Percentiles rank a stretch among this genome's conserved stretches.
Evolutionary conservation across 495 filamentous ascomycete genomes (phyloP).

Genomic region (Oidiodendron maius): DNA sequence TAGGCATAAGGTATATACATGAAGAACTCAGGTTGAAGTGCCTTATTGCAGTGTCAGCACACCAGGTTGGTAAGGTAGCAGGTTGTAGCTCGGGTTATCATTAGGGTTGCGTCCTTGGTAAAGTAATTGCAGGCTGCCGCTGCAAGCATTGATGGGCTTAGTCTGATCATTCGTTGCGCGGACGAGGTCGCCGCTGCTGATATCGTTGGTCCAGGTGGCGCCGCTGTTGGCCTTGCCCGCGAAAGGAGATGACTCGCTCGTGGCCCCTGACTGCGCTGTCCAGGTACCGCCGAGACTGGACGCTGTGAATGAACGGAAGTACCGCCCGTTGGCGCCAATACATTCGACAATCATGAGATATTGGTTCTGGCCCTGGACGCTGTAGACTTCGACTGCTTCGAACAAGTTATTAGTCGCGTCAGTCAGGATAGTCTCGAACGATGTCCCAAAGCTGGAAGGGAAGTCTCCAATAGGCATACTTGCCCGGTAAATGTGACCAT

Average conservation of each 20-base stretch:
- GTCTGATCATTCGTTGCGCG: constrained; percentile 49
- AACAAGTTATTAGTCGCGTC: constrained; percentile 51
- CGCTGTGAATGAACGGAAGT: constrained; percentile 60
- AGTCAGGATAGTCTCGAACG: constrained; percentile 39
- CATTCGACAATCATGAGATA: constrained; percentile 63
- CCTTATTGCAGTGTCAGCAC: constrained; percentile 47
- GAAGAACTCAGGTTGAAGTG: too few relatives aligned
- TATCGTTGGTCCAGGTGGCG: constrained; percentile 58
- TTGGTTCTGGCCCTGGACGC: constrained; percentile 38
- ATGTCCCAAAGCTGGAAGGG: constrained; percentile 50
- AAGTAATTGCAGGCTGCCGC: constrained; percentile 50
- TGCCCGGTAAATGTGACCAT: constrained; percentile 57
- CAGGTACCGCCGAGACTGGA: constrained; percentile 45
- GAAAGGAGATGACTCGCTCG: constrained; percentile 46
- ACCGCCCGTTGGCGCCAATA: constrained; percentile 50
- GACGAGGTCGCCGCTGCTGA: constrained; percentile 57
- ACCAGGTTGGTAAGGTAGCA: constrained; percentile 44
- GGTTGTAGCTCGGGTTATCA: constrained; percentile 31
- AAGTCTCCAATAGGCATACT: constrained; percentile 54
- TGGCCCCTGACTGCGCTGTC: constrained; percentile 47
- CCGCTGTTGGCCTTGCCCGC: constrained; percentile 58
- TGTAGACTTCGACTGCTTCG: constrained; percentile 61
- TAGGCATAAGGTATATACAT: too few relatives aligned
- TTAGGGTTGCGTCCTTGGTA: constrained; percentile 45
- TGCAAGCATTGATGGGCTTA: constrained; percentile 50